These are phyloP conservation scores for Yamadazyma dushanensis DNA, from an alignment of 1,139 yeast genomes.

Conservation along the genomic window DNA sequence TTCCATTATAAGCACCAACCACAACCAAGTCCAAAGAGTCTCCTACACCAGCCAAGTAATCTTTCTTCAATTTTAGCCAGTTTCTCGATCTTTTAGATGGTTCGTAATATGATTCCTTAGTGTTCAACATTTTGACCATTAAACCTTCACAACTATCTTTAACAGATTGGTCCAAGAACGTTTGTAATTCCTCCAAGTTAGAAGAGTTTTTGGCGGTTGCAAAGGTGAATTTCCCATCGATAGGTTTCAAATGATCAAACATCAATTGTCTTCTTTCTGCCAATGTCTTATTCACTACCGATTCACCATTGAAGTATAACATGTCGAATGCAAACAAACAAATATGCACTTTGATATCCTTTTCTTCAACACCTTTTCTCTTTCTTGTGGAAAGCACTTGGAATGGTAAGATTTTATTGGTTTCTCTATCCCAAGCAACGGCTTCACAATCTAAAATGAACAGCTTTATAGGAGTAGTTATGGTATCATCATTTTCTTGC, in stretches of 20 bases:
- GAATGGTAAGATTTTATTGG: slow-evolving; percentile 80
- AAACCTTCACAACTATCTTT: slow-evolving; percentile 93
- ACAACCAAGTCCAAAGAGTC: slow-evolving; percentile 94
- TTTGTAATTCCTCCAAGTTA: slow-evolving; percentile 76
- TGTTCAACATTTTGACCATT: slow-evolving; percentile 89
- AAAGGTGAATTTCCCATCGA: slow-evolving; percentile 78
- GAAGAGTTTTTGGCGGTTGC: slow-evolving; percentile 77
- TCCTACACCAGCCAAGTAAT: slow-evolving; percentile 90
- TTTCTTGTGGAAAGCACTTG: slow-evolving; percentile 91
- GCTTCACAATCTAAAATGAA: slow-evolving; percentile 94
- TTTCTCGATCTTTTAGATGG: slow-evolving; percentile 94
- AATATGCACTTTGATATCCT: slow-evolving; percentile 85
- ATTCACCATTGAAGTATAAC: slow-evolving; percentile 67
- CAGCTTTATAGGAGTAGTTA: slow-evolving; percentile 32
- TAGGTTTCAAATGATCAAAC: slow-evolving; percentile 53
- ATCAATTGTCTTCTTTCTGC: slow-evolving; percentile 68
- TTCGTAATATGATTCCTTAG: slow-evolving; percentile 80
- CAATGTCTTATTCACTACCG: slow-evolving; percentile 68
- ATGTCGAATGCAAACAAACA: slow-evolving; percentile 92
- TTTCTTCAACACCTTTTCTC: slow-evolving; percentile 86
- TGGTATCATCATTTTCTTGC: slow-evolving; percentile 30
- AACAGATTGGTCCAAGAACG: slow-evolving; percentile 85
- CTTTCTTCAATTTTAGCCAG: slow-evolving; percentile 95
- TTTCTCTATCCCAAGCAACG: slow-evolving; percentile 92
- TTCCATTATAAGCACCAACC: slow-evolving; percentile 90